These are phyloP conservation scores for Globisporangium canariense DNA, from an alignment of 352 stramenopile species.

Conservation along the genomic window DNA sequence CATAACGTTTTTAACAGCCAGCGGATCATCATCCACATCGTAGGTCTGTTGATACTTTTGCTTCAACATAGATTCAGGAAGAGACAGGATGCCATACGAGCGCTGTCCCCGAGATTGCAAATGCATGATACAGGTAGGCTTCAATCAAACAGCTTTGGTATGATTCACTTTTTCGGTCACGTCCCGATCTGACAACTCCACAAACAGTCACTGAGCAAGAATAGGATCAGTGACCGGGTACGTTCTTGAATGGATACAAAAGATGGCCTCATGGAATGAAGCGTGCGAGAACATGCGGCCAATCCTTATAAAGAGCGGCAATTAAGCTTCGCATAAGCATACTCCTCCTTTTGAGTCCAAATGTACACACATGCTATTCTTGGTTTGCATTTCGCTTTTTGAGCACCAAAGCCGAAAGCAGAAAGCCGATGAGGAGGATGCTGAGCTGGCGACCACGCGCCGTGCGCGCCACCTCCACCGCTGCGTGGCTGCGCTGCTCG, in stretches of 20 bases:
- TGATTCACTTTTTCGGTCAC: no score
- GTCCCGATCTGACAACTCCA: no score
- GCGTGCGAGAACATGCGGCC: no score
- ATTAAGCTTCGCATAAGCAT: no score
- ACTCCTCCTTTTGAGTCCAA: no score
- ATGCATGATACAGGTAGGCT: not conserved
- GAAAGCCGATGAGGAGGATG: not conserved
- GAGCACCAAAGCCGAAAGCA: not conserved
- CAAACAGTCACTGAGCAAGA: no score
- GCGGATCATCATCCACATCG: constrained; percentile 3
- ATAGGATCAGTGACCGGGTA: no score
- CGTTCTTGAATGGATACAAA: no score
- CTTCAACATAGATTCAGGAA: not conserved
- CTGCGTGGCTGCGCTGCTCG: constrained; percentile 4
- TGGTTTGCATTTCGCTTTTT: not conserved
- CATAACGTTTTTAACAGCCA: constrained; percentile 4
- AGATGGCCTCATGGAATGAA: no score
- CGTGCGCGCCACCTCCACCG: constrained; percentile 5
- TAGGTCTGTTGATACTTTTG: not conserved
- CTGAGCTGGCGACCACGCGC: constrained; percentile 9
- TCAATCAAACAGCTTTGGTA: no score
- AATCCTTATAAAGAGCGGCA: no score
- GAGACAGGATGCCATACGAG: not conserved
- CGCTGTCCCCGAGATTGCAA: not conserved
- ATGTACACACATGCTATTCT: not conserved